Conservation (phyloP, 2,329 filamentous ascomycete species). For the Sphaerulina vaccinii region DNA sequence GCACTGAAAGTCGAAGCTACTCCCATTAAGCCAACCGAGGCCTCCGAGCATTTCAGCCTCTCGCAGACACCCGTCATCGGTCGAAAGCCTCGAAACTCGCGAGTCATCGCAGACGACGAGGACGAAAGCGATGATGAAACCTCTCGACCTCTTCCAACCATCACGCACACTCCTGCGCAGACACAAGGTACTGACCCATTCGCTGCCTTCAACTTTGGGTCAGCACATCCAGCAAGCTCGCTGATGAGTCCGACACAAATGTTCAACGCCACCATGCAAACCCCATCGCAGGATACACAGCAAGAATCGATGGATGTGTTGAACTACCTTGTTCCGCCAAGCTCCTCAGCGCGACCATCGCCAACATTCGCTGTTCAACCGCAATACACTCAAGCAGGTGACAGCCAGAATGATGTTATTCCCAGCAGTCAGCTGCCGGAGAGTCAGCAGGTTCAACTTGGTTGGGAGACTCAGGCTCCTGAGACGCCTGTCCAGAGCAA, state of each 20-base stretch:
- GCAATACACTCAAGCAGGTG: conserved; percentile 9
- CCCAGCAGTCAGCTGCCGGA: conserved; percentile 31
- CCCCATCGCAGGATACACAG: conserved; percentile 35
- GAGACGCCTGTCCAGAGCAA: conserved; percentile 31
- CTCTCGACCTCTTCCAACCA: not conserved
- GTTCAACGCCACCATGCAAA: conserved; percentile 39
- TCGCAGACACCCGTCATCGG: conserved; percentile 16
- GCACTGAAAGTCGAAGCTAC: conserved; percentile 25
- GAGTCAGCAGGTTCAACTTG: conserved; percentile 40
- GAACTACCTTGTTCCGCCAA: conserved; percentile 35
- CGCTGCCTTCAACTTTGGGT: conserved; percentile 36
- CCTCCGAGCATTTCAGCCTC: not conserved
- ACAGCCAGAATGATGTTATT: conserved; percentile 22
- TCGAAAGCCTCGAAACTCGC: conserved; percentile 33
- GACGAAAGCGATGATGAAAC: conserved; percentile 34
- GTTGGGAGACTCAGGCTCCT: conserved; percentile 36
- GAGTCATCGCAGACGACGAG: conserved; percentile 38
- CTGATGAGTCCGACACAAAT: conserved; percentile 38
- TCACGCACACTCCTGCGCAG: conserved; percentile 4
- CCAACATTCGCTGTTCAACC: conserved; percentile 17
- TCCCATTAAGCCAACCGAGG: not conserved
- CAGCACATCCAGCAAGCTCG: conserved; percentile 22
- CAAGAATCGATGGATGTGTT: conserved; percentile 47
- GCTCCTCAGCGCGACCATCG: conserved; percentile 31
- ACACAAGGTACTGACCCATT: conserved; percentile 34